Evolutionary conservation across 176 grass and related monocot genomes (phyloP), one percentile per base, ranked within the genome.

Genomic region (Aegilops sharonensis): DNA sequence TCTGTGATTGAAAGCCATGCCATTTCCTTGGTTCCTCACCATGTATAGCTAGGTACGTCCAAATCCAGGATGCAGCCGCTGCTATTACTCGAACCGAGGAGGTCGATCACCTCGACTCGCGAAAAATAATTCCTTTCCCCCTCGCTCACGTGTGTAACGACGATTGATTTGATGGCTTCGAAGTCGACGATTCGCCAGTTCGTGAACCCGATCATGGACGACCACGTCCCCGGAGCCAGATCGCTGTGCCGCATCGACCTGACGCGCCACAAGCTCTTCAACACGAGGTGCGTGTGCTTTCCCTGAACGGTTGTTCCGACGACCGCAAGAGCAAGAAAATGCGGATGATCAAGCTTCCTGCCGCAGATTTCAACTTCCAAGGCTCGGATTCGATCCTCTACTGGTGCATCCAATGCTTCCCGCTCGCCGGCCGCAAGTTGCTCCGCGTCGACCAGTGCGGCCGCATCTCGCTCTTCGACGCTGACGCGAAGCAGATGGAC

Each of bases 211-310:
- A 68, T 68, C 64, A 43, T 68, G 79, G 42, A 68, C 27, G 68
- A 35, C 18, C 1, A 3, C 40, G 29, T 31, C 23, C 8, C 12
- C 12, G 78, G 61, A 37, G 12, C 13, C 6, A 66, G 27, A 81
- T 45, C 62, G 13, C 11, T 81, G 79, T 30, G 45, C 65, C 35
- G 30, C 65, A 56, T 82, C 63, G 39, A 81, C 64, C 42, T 81
- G 1, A 25, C 10, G 32, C 77, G 56, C 77, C 56, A 79, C 20
- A 37, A 17, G 56, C 21, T 79, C 10, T 62, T 40, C 54, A 63
- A 79, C 56, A 40, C 18, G 1, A 21, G 59, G 3, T 11, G 31
- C 31, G 31, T 1, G 17, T 29, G 21, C 50, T n/a, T 8, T 25
- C 25, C 8, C 47, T 20, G 48, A 18, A 59, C 17, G 9, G 6